Base-by-base conservation (phyloP, 106 monocot genomes). In the Phalaenopsis equestris region DNA sequence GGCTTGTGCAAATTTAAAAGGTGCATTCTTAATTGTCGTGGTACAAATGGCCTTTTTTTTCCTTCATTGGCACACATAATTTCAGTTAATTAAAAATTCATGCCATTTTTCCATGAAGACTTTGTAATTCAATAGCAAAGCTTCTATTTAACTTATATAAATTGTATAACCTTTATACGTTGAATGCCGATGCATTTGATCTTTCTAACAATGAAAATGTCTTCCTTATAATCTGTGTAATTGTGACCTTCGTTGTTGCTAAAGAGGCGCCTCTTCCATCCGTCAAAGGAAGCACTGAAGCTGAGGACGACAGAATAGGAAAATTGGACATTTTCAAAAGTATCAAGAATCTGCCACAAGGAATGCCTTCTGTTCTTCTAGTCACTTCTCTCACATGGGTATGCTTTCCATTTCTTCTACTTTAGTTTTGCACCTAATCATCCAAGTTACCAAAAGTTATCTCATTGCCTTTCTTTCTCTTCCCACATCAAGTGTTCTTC, bases 1-100 rank as follows among this genome's bases (percentile, higher is more conserved):
- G 86, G 92, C 94, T 6, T 99, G 98, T 73, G 98, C 94, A 70
- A 99, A 99, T 84, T 68, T 99, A 77, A 99, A 99, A 75, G 98
- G 92, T 17, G 98, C 98, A 56, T 99, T 99, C 72, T 88, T 99
- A 75, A 79, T 95, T 87, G 92, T 93, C 36, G 92, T 99, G 79
- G 98, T 95, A 87, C 81, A 89, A 83, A 70, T 70, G 38, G 6
- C 9, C 14, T 9, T 61, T 61, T 18, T 6, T 21, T 61, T 7
- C 8, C 21, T 61, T 61, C n/a, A 21, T 61, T 61, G 8, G 52
- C 52, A 61, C 10, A 21, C 21, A 6, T 18, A 21, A 21, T 61
- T 61, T 61, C 21, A 23, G 1, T 21, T 52, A 52, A 10, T 52
- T 52, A 52, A 52, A 12, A 12, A 1, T 52, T 52, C 10, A 52